Conservation (phyloP, 768 basidiomycete species). For the Podaxis sp. region DNA sequence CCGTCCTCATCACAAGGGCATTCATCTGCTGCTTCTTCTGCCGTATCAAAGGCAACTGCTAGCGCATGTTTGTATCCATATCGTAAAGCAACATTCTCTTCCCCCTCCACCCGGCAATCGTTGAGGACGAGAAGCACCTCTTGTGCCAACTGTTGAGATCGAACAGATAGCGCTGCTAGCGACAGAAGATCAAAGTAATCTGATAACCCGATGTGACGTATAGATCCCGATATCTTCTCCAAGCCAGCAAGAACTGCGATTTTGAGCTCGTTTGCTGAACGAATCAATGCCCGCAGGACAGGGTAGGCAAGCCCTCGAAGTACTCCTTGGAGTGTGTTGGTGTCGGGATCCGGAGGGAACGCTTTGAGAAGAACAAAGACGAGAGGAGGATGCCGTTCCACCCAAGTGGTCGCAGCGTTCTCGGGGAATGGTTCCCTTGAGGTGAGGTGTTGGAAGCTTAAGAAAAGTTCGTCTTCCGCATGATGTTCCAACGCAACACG, state of each 20-base stretch:
- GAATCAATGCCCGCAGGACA: slow-evolving; percentile 48
- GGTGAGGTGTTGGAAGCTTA: slow-evolving; percentile 44
- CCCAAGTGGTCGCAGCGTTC: slow-evolving; percentile 33
- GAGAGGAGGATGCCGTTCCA: slow-evolving; percentile 52
- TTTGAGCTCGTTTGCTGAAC: slow-evolving; percentile 51
- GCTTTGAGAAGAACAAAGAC: slow-evolving; percentile 50
- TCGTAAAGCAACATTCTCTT: neutral
- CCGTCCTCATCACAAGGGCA: slow-evolving; percentile 69
- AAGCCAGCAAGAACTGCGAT: slow-evolving; percentile 58
- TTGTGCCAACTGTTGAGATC: slow-evolving; percentile 49
- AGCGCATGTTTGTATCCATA: slow-evolving; percentile 58
- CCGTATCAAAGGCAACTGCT: slow-evolving; percentile 58
- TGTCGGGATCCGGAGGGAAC: slow-evolving; percentile 41
- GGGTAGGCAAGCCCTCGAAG: slow-evolving; percentile 24
- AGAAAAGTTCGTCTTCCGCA: slow-evolving; percentile 52
- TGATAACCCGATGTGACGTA: slow-evolving; percentile 33
- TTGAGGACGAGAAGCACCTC: slow-evolving; percentile 61
- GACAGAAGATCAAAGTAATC: slow-evolving; percentile 54
- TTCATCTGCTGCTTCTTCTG: slow-evolving; percentile 64
- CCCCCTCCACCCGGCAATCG: slow-evolving; percentile 28
- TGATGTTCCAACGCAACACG: slow-evolving; percentile 45
- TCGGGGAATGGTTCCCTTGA: slow-evolving; percentile 26
- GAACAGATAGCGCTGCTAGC: slow-evolving; percentile 48
- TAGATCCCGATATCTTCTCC: slow-evolving; percentile 48
- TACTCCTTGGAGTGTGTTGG: slow-evolving; percentile 26